A percentile compares a stretch with the other conserved stretches of the same genome.
These are phyloP conservation scores for Pleurozium schreberi DNA, from an alignment of 225 moss, liverwort and hornwort genomes.

Conservation along the genomic window DNA sequence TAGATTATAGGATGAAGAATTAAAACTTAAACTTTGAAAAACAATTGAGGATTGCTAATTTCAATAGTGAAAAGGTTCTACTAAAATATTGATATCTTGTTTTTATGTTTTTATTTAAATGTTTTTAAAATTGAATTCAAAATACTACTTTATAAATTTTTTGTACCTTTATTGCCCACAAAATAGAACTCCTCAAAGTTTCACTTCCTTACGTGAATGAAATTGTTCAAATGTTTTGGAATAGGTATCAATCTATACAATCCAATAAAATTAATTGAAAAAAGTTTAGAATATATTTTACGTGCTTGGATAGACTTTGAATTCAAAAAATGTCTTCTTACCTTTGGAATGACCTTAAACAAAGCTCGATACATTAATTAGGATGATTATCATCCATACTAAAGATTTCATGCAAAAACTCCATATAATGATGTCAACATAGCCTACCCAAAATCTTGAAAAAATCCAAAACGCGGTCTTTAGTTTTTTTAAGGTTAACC, in stretches of 20 bases:
- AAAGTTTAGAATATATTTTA: not conserved
- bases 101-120: no score
- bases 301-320: rapidly evolving
- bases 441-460: not conserved
- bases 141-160: no score
- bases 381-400: not conserved
- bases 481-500: not conserved
- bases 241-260: not conserved
- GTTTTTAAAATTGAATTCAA: no score
- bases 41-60: not conserved
- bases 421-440: not conserved
- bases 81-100: no score
- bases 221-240: not conserved
- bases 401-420: not conserved
- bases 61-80: not conserved
- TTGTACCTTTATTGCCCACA: not conserved
- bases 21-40: not conserved
- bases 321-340: no score
- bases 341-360: not conserved
- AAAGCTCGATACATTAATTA: not conserved
- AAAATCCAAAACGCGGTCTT: not conserved
- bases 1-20: not conserved
- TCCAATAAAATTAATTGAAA: not conserved
- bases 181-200: not conserved
- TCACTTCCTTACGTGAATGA: not conserved